Evolutionary conservation across 1,139 yeast species (phyloP).

Genomic region (Lodderomyces elongisporus): DNA sequence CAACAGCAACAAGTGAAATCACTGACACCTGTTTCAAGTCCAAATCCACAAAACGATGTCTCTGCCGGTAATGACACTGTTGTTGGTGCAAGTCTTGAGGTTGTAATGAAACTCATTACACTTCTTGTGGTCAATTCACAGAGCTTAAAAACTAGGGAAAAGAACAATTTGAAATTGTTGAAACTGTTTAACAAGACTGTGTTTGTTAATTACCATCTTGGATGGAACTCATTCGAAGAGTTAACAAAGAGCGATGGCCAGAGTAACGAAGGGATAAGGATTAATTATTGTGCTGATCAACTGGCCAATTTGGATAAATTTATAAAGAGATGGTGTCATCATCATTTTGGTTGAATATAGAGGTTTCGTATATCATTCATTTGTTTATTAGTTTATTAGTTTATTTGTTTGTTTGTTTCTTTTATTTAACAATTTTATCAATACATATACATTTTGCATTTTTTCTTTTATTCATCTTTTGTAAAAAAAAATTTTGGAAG

Average conservation of each 20-base stretch:
- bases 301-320: slow-evolving; percentile 32
- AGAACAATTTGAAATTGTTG: slow-evolving; percentile 28
- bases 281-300: slow-evolving; percentile 34
- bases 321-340: slow-evolving; percentile 35
- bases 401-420: slow-evolving; percentile 1
- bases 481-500: too few relatives aligned
- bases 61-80: not conserved
- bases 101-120: slow-evolving; percentile 30
- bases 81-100: slow-evolving; percentile 24
- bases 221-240: slow-evolving; percentile 37
- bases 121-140: slow-evolving; percentile 33
- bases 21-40: not conserved
- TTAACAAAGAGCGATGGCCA: slow-evolving; percentile 19
- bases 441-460: too few relatives aligned
- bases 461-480: too few relatives aligned
- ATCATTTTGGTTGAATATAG: slow-evolving; percentile 5
- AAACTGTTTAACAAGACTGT: slow-evolving; percentile 33
- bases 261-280: slow-evolving; percentile 31
- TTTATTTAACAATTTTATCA: too few relatives aligned
- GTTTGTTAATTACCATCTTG: slow-evolving; percentile 39
- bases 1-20: slow-evolving; percentile 1
- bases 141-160: slow-evolving; percentile 29
- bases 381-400: not conserved
- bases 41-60: not conserved
- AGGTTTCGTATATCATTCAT: too few relatives aligned